Evolutionary conservation across 2,329 filamentous ascomycete species (phyloP), one percentile per base, ranked within the genome.

Genomic region (Fusarium verrucosum): DNA sequence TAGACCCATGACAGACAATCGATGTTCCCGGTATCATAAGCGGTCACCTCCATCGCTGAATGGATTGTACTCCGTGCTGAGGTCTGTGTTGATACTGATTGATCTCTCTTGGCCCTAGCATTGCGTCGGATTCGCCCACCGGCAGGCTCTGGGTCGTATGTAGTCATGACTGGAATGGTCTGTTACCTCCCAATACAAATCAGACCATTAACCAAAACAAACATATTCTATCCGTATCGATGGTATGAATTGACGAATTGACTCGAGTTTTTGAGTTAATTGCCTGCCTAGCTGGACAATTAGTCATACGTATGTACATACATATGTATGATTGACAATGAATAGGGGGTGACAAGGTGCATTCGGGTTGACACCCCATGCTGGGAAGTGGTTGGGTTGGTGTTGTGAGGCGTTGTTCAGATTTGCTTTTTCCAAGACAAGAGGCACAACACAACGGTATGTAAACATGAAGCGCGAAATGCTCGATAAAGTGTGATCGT

Each of bases 401-500:
- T 38, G 57, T 57, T 53, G 52, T 30, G 45, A 50, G 54, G 54
- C 69, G 56, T 46, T 54, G 41, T 10, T 20, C 17, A 53, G 33
- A 40, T 43, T 72, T 63, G 50, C 62, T 70, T 69, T 72, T 71
- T 57, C 19, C 43, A 53, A 60, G 54, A 44, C 43, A 49, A 55
- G 51, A 62, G 50, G 57, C n/a, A n/a, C n/a, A n/a, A n/a, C n/a
- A n/a, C n/a, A n/a, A n/a, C n/a, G n/a, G n/a, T n/a, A n/a, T n/a
- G n/a, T 41, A 25, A 49, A 58, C 63, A 69, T 55, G 54, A 62
- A 64, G 64, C 64, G 64, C 62, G 66, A 68, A 70, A 70, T 68
- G 56, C 59, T 69, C 70, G 68, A 72, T 67, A 58, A 56, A 60
- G 64, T 71, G 68, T 70, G 69, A 72, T 72, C 66, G 61, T 61